Base-by-base conservation (phyloP, 2,329 filamentous ascomycete genomes). In the Lachnellula willkommii region DNA sequence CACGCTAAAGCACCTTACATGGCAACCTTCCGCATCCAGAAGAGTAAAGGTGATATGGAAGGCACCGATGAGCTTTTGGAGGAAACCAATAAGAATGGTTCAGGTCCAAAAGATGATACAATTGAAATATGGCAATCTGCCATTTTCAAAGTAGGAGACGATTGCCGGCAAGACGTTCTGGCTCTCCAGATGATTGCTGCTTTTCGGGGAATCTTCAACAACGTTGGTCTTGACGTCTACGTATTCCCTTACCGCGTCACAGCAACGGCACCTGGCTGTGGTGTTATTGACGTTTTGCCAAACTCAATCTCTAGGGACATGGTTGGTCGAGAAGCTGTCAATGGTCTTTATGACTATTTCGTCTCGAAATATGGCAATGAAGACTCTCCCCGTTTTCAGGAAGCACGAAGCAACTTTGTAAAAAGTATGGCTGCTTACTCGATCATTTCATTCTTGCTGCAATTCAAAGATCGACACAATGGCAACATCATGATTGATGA, bases 401-500 rank as follows among this genome's bases (percentile, higher is more conserved):
- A 93, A 71, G 94, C 94, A 11, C 87, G 94, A 60, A 92, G 83
- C 75, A 97, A 97, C 73, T 99, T 99, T 70, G 92, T 99, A 73
- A 99, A 99, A 77, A 94, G 88, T 69, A 97, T 99, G 94, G 94
- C 95, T 0, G 95, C 94, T 12, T 99, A 99, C 77, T 95, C 89
- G 17, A 87, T 99, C 67, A 97, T 99, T 63, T 95, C 90, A 0
- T 99, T 95, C 75, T 79, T 99, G 14, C 77, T 99, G 39, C 95
- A 99, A 69, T 97, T 99, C 85, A 99, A 99, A 73, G 94, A 99
- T 71, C 87, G 94, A 3, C 94, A 99, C 76, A 99, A 99, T 72
- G 94, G 94, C 60, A 99, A 99, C 77, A 99, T 99, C 77, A 99
- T 99, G 95, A 86, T 99, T 61, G 93, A 99, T 71, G 93, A 96